Percentiles rank a stretch among this genome's conserved stretches.
phyloP scores from a whole-genome alignment of 1,139 yeast genomes.

The Magnusiomyces paraingens region DNA sequence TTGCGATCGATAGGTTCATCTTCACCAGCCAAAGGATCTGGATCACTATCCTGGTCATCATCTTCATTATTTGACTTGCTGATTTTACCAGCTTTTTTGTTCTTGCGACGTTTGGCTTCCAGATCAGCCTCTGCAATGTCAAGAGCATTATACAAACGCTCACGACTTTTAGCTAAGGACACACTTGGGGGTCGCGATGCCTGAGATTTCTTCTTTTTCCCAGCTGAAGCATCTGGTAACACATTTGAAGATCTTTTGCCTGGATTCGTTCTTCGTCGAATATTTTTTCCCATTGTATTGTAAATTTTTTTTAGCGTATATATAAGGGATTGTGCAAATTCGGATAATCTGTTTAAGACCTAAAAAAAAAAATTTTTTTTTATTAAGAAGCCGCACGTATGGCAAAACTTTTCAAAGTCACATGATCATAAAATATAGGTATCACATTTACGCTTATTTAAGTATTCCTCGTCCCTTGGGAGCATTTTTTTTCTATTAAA shows the following conservation, averaged over 20 bases:
- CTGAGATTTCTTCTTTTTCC: conserved; percentile 7
- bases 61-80: conserved; percentile 22
- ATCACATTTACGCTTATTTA: too few relatives aligned
- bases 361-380: conserved; percentile 7
- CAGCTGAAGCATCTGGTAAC: conserved; percentile 4
- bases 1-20: conserved; percentile 18
- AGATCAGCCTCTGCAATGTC: conserved; percentile 39
- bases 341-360: background rate
- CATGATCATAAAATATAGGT: too few relatives aligned
- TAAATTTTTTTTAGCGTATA: background rate
- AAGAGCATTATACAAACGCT: conserved; percentile 41
- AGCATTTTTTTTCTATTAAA: background rate
- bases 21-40: conserved; percentile 32
- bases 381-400: conserved; percentile 4
- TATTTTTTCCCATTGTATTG: conserved; percentile 1
- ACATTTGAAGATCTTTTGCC: background rate
- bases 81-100: conserved; percentile 14
- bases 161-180: conserved; percentile 15
- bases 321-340: background rate
- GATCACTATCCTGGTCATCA: conserved; percentile 29
- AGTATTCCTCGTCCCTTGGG: background rate
- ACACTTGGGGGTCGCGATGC: background rate
- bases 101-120: conserved; percentile 18
- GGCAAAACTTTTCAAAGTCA: background rate
- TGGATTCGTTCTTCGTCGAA: background rate